These are phyloP conservation scores for Tetrapisispora phaffii DNA, from an alignment of 805 yeast species.

Conservation along the genomic window DNA sequence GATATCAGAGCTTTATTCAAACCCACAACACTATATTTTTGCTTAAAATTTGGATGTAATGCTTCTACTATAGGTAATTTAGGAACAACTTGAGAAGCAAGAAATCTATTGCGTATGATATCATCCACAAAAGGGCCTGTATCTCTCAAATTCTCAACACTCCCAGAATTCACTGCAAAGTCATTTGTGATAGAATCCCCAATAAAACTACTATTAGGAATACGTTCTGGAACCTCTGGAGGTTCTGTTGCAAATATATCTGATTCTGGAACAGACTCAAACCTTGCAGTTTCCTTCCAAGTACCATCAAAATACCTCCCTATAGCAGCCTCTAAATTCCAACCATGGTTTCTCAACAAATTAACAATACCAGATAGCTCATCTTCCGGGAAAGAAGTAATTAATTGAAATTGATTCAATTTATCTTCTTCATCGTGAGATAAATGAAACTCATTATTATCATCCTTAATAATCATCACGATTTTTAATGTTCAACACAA, in stretches of 20 bases:
- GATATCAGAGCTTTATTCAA: conserved; percentile 5
- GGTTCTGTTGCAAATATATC: no score
- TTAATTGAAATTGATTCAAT: conserved; percentile 40
- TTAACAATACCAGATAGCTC: conserved; percentile 38
- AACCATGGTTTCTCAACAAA: conserved; percentile 42
- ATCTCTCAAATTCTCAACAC: no score
- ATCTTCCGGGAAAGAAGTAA: conserved; percentile 40
- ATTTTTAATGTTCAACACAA: neutral
- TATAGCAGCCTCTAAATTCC: conserved; percentile 53
- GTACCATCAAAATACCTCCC: conserved; percentile 53
- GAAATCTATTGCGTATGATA: conserved; percentile 5
- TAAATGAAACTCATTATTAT: conserved; percentile 22
- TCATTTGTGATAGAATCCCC: neutral
- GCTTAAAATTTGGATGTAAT: conserved; percentile 24
- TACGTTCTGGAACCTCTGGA: conserved; percentile 5
- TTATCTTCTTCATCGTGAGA: conserved; percentile 36
- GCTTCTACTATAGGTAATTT: conserved; percentile 28
- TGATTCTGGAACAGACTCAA: neutral
- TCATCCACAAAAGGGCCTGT: conserved; percentile 1
- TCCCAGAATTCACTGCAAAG: neutral
- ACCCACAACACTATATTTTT: conserved; percentile 20
- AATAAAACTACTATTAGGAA: neutral
- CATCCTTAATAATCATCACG: conserved; percentile 22
- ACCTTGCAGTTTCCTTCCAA: conserved; percentile 22
- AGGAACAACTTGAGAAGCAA: conserved; percentile 12